Percentiles rank a stretch among this genome's conserved stretches.
Conservation (phyloP, 768 basidiomycete species). For the Tylopilus balloui region DNA sequence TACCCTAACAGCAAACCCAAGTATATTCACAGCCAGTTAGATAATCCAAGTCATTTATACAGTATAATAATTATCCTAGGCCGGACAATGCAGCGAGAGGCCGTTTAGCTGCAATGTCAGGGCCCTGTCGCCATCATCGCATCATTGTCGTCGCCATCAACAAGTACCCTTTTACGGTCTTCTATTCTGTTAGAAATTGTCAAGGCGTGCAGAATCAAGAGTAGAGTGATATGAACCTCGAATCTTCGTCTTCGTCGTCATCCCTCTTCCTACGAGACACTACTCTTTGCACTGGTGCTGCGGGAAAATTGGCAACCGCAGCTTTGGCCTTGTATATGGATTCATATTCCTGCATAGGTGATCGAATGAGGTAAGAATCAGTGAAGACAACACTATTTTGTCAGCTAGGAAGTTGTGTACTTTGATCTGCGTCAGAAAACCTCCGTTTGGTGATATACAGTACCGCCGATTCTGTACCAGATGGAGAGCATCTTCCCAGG, state of each 20-base stretch:
- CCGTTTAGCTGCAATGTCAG: constrained; percentile 4
- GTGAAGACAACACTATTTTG: background rate
- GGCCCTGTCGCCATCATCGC: constrained; percentile 34
- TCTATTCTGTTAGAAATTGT: constrained; percentile 29
- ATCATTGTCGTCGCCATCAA: constrained; percentile 32
- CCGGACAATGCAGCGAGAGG: background rate
- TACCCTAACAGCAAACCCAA: constrained; percentile 12
- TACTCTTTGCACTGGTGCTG: constrained; percentile 36
- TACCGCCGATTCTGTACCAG: constrained; percentile 88
- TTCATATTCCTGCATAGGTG: constrained; percentile 70
- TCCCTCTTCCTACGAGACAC: constrained; percentile 63
- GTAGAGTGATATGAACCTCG: constrained; percentile 25
- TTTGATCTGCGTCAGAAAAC: constrained; percentile 91
- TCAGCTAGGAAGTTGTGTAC: constrained; percentile 34
- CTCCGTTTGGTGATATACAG: constrained; percentile 89
- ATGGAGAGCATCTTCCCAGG: constrained; percentile 87
- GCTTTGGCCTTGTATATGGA: constrained; percentile 81
- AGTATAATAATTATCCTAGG: constrained; percentile 22
- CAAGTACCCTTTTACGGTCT: constrained; percentile 41
- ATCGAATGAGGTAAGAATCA: constrained; percentile 2
- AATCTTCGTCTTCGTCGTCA: constrained; percentile 71
- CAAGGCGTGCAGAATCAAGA: background rate
- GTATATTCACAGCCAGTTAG: constrained; percentile 16
- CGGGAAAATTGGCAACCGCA: constrained; percentile 60
- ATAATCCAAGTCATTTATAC: constrained; percentile 20